Evolutionary conservation across 202 grass and related monocot genomes (phyloP).

Genomic region (Zoysia matrella): DNA sequence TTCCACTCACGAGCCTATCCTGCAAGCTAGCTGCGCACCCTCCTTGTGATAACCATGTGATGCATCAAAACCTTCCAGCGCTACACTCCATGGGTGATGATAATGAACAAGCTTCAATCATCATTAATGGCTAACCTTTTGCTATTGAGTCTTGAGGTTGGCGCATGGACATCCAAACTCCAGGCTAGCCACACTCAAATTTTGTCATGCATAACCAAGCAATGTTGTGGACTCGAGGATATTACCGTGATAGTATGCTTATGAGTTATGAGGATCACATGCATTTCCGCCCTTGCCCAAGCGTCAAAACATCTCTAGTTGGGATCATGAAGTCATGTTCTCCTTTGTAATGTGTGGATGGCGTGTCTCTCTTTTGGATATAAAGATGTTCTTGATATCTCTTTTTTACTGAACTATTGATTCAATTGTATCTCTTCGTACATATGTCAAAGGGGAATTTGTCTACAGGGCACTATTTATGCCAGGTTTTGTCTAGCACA

Average conservation of each 20-base stretch:
- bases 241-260: background rate
- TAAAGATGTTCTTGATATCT: background rate
- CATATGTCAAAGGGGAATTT: background rate
- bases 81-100: background rate
- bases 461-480: background rate
- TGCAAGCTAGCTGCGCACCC: too few species aligned
- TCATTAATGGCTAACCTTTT: too few species aligned
- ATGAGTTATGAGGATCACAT: background rate
- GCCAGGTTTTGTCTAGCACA: background rate
- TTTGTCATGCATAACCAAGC: background rate
- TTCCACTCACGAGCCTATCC: background rate
- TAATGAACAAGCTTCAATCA: background rate
- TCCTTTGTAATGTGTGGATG: background rate
- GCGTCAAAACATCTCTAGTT: background rate
- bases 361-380: background rate
- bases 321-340: background rate
- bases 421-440: background rate
- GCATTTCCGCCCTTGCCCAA: background rate
- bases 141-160: too few species aligned
- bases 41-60: background rate
- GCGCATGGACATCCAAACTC: too few species aligned
- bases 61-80: background rate
- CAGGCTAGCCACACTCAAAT: background rate
- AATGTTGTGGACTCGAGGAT: background rate
- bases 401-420: background rate